These are phyloP conservation scores for Suillus tomentosus DNA, from an alignment of 768 basidiomycete genomes.

Conservation along the genomic window DNA sequence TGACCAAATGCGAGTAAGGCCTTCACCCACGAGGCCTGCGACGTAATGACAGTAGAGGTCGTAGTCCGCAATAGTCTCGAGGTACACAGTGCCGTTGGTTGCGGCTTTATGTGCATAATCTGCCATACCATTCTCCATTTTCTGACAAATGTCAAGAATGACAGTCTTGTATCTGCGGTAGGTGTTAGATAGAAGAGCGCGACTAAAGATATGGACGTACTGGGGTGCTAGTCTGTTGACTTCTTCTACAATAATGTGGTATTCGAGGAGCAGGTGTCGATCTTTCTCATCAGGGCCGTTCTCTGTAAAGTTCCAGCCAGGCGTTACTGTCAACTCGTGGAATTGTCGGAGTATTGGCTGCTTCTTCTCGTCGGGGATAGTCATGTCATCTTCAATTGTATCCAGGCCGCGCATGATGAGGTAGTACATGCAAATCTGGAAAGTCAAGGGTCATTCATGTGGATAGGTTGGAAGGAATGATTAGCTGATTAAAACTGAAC, in stretches of 20 bases:
- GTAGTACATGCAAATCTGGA: constrained; percentile 92
- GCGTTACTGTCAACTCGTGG: constrained; percentile 73
- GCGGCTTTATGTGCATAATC: constrained; percentile 88
- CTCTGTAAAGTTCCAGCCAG: constrained; percentile 86
- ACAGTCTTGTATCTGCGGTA: constrained; percentile 64
- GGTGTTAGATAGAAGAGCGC: constrained; percentile 7
- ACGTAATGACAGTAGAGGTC: constrained; percentile 99
- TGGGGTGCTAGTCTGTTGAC: constrained; percentile 63
- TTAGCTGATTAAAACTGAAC: not conserved
- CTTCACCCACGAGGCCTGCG: constrained; percentile 96
- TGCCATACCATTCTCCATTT: constrained; percentile 96
- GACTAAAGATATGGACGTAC: constrained; percentile 38
- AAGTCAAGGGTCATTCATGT: constrained; percentile 7
- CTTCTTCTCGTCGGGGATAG: constrained; percentile 82
- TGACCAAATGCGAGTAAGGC: constrained; percentile 84
- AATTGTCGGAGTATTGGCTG: constrained; percentile 84
- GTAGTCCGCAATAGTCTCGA: constrained; percentile 82
- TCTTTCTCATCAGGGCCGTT: constrained; percentile 89
- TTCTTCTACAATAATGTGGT: constrained; percentile 79
- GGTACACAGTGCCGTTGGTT: constrained; percentile 64
- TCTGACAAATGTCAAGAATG: constrained; percentile 79
- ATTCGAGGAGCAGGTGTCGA: constrained; percentile 80
- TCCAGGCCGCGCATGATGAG: constrained; percentile 93
- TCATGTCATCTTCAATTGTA: constrained; percentile 99
- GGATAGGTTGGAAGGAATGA: not conserved